These are phyloP conservation scores for Mortierella sp. DNA, from an alignment of 371 early-diverging fungal species.

Conservation along the genomic window DNA sequence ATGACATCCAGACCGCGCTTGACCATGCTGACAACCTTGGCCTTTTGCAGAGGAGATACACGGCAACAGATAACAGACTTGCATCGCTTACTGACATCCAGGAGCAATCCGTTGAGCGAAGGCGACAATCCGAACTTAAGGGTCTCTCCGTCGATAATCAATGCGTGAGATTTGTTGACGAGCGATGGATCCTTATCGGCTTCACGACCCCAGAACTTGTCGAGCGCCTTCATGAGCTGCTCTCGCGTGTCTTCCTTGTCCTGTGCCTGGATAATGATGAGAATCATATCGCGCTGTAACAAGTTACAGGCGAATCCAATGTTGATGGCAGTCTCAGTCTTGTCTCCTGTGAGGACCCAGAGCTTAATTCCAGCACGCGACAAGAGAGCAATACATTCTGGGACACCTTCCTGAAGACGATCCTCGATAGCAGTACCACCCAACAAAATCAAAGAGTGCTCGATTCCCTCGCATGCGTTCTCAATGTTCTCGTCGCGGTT, in stretches of 20 bases:
- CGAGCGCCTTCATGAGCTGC: slow-evolving; percentile 76
- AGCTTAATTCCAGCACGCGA: slow-evolving; percentile 90
- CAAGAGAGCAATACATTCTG: slow-evolving; percentile 85
- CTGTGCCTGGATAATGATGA: slow-evolving; percentile 76
- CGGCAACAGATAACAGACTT: slow-evolving; percentile 90
- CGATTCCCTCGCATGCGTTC: slow-evolving; percentile 79
- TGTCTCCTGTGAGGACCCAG: slow-evolving; percentile 98
- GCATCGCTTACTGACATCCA: slow-evolving; percentile 80
- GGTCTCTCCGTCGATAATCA: slow-evolving; percentile 94
- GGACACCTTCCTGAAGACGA: slow-evolving; percentile 91
- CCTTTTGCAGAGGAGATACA: slow-evolving; percentile 93
- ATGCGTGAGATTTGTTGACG: slow-evolving; percentile 69
- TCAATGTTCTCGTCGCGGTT: slow-evolving; percentile 83
- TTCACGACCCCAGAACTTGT: slow-evolving; percentile 57
- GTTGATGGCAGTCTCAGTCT: slow-evolving; percentile 89
- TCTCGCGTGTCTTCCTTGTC: slow-evolving; percentile 68
- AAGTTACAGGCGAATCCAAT: slow-evolving; percentile 88
- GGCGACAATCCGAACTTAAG: slow-evolving; percentile 84
- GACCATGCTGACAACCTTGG: slow-evolving; percentile 82
- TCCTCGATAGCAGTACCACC: slow-evolving; percentile 97
- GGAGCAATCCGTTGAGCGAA: slow-evolving; percentile 65
- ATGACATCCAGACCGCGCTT: slow-evolving; percentile 76
- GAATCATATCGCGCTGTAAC: slow-evolving; percentile 76
- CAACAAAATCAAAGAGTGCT: slow-evolving; percentile 78
- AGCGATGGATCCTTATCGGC: slow-evolving; percentile 58